These are phyloP conservation scores for Psilocybe subaeruginosa DNA, from an alignment of 768 basidiomycete genomes.

Conservation along the genomic window DNA sequence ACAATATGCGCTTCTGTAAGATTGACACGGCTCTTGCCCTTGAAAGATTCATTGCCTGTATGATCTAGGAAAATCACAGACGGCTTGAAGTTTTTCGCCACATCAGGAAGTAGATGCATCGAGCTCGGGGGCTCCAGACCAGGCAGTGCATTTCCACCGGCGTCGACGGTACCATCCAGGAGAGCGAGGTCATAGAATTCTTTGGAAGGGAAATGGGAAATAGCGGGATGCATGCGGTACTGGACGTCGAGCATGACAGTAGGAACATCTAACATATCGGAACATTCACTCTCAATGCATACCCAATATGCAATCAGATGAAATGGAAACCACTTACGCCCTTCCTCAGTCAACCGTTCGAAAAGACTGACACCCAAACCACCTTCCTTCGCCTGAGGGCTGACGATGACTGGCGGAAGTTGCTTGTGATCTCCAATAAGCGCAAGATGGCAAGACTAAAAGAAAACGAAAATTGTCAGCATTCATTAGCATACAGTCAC, in stretches of 20 bases:
- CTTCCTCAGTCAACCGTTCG: constrained; percentile 85
- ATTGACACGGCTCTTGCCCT: constrained; percentile 79
- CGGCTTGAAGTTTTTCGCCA: constrained; percentile 31
- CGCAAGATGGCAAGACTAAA: constrained; percentile 77
- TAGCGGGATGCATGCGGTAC: constrained; percentile 93
- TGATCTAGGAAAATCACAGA: constrained; percentile 87
- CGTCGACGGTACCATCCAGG: constrained; percentile 75
- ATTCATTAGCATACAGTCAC: constrained; percentile 2
- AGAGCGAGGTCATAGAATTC: constrained; percentile 81
- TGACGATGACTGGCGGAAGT: constrained; percentile 85
- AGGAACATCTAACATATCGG: constrained; percentile 62
- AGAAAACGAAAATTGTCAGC: constrained; percentile 8
- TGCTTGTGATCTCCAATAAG: constrained; percentile 99
- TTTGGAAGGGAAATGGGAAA: constrained; percentile 82
- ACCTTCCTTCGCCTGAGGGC: constrained; percentile 69
- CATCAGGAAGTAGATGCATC: constrained; percentile 41
- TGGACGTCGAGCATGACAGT: constrained; percentile 93
- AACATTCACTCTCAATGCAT: background rate
- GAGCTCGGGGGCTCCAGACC: constrained; percentile 66
- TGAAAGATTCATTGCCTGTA: constrained; percentile 62
- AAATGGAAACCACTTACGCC: constrained; percentile 51
- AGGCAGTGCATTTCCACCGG: constrained; percentile 46
- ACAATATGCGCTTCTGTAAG: constrained; percentile 78
- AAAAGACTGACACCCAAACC: constrained; percentile 86
- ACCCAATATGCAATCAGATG: background rate